These are phyloP conservation scores for Candida sphagnicola DNA, from an alignment of 805 yeast species.

Conservation along the genomic window DNA sequence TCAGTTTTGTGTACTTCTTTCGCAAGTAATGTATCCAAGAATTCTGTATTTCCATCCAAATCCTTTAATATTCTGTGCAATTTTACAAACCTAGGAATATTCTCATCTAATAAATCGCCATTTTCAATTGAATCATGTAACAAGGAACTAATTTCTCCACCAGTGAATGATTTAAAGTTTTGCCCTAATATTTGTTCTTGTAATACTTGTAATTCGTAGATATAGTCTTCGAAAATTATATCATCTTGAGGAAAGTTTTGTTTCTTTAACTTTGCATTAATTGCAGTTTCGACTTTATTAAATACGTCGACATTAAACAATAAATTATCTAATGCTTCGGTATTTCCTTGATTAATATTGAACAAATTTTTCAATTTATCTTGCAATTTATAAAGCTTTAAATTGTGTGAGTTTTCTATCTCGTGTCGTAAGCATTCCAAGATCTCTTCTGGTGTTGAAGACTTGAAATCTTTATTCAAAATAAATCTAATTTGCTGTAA, in stretches of 20 bases:
- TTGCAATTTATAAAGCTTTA: conserved; percentile 12
- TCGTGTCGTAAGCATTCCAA: conserved; percentile 10
- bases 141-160: conserved; percentile 9
- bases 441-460: conserved; percentile 11
- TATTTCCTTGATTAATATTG: conserved; percentile 53
- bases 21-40: conserved; percentile 40
- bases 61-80: conserved; percentile 46
- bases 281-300: conserved; percentile 7
- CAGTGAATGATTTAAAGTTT: conserved; percentile 6
- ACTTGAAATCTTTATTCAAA: conserved; percentile 5
- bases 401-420: conserved; percentile 9
- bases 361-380: conserved; percentile 46
- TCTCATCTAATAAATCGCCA: conserved; percentile 2
- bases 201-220: conserved; percentile 11
- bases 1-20: neutral
- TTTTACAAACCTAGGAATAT: conserved; percentile 5
- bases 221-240: conserved; percentile 14
- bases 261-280: neutral
- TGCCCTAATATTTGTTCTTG: conserved; percentile 7
- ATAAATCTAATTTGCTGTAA: conserved; percentile 3
- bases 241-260: neutral
- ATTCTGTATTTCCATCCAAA: conserved; percentile 55
- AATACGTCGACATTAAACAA: conserved; percentile 14
- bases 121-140: conserved; percentile 10
- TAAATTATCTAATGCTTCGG: conserved; percentile 48